Percentiles rank a stretch among this genome's conserved stretches.
Conservation (phyloP, 805 yeast genomes). For the Teunomyces aglyptinius region DNA sequence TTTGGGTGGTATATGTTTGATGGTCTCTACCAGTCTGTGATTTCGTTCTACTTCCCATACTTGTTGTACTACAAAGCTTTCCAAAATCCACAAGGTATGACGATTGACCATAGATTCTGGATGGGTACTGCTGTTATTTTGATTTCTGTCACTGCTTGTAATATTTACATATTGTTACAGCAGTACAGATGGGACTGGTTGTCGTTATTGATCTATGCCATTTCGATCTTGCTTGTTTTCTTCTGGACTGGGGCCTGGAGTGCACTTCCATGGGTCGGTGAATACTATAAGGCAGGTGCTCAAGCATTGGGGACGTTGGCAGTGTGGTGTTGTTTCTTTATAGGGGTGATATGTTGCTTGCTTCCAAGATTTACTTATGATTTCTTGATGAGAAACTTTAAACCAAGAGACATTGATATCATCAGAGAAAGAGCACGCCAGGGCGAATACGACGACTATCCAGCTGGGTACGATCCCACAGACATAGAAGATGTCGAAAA, state of each 20-base stretch:
- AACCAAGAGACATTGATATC: conserved; percentile 70
- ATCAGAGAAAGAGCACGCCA: conserved; percentile 65
- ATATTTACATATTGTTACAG: conserved; percentile 61
- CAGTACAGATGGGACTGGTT: conserved; percentile 85
- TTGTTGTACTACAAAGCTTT: conserved; percentile 36
- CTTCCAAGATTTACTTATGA: conserved; percentile 68
- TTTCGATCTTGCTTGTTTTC: conserved; percentile 61
- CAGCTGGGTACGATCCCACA: conserved; percentile 73
- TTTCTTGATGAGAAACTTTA: conserved; percentile 48
- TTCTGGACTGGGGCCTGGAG: conserved; percentile 86
- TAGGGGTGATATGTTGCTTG: conserved; percentile 63
- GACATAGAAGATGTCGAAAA: conserved; percentile 53
- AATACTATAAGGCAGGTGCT: conserved; percentile 66
- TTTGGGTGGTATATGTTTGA: conserved; percentile 75
- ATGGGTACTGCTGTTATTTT: conserved; percentile 67
- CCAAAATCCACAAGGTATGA: conserved; percentile 50
- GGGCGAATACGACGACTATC: conserved; percentile 69
- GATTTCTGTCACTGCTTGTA: conserved; percentile 66
- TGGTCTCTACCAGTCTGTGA: conserved; percentile 71
- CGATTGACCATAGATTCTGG: conserved; percentile 68
- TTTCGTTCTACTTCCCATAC: conserved; percentile 74
- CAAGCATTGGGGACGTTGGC: conserved; percentile 58
- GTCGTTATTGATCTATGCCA: conserved; percentile 49
- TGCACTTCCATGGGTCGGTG: conserved; percentile 47
- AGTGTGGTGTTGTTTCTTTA: conserved; percentile 66